These are phyloP conservation scores for Lepidium campestre DNA, from an alignment of 441 rosid genomes.

Conservation along the genomic window DNA sequence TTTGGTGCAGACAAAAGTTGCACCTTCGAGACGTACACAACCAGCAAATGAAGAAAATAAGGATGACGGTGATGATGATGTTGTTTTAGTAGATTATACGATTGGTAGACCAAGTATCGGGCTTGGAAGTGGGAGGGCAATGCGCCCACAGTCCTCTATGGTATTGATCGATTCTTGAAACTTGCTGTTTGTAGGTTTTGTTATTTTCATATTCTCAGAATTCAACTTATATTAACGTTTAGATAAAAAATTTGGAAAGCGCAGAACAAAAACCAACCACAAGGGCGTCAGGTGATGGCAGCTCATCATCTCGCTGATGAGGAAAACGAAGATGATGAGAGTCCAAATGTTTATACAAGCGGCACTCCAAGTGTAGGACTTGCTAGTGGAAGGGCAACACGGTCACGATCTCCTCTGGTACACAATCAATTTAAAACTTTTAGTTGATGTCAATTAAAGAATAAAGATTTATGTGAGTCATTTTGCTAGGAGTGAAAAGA, in stretches of 20 bases:
- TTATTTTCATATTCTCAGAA: neutral
- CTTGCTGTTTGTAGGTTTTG: neutral
- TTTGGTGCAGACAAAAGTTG: constrained; percentile 21
- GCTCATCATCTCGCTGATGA: constrained; percentile 32
- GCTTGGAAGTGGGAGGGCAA: constrained; percentile 39
- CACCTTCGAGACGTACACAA: constrained; percentile 21
- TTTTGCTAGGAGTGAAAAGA: neutral
- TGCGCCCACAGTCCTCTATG: constrained; percentile 36
- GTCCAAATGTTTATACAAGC: constrained; percentile 24
- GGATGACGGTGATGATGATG: constrained; percentile 24
- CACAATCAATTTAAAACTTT: neutral
- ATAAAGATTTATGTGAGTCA: neutral
- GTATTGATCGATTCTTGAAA: constrained; percentile 22
- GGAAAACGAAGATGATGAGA: constrained; percentile 35
- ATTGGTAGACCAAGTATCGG: constrained; percentile 38
- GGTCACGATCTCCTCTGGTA: constrained; percentile 42
- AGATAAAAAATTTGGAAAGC: neutral
- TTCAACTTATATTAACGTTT: neutral
- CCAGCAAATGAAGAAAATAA: constrained; percentile 12
- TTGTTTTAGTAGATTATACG: constrained; percentile 23
- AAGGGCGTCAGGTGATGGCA: constrained; percentile 35
- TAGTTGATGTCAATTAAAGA: neutral
- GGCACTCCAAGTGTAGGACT: constrained; percentile 40
- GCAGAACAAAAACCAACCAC: constrained; percentile 38
- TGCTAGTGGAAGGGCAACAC: constrained; percentile 37